Base-by-base conservation (phyloP, 2,329 filamentous ascomycete species). In the Huntiella savannae region DNA sequence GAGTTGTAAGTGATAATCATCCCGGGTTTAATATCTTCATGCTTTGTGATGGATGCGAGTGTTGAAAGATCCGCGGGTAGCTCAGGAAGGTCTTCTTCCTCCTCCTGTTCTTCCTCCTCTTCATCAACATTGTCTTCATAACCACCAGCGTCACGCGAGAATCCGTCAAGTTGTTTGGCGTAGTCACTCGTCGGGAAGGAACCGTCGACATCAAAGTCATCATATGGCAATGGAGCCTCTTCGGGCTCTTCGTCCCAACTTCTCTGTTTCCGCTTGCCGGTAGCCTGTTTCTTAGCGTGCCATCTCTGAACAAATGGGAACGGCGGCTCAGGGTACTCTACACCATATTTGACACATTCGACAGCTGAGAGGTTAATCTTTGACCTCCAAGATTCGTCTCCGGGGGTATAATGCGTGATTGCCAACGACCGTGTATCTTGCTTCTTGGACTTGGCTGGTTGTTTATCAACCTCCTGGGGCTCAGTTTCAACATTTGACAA, bases 261-360 rank as follows among this genome's bases (percentile, higher is more conserved):
- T 10, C 61, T 60, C 42, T 63, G 60, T 39, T 55, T 50, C 32
- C 67, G 64, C 57, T 78, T 77, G 46, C 65, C 62, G 51, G 67
- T 55, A 87, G 82, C 50, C 85, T 79, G 3, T 74, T 16, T 33
- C 15, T 32, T 71, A 10, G 22, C 8, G 59, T 93, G 84, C 88
- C 87, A 95, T 40, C 82, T 73, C 59, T 95, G 86, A 12, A 82
- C 68, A 59, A 95, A 95, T 0, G 87, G 87, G 56, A 92, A 95
- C 0, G 87, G 83, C 0, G 88, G 87, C 33, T 82, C 71, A 45
- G 73, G 81, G 40, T 93, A 66, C 32, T 71, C 63, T 35, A 84
- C 63, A 4, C 69, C 71, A 28, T 82, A 71, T n/a, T 82, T 70
- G 51, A 77, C 75, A 60, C 87, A 95, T 59, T 96, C 88, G 1